Evolutionary conservation across 805 yeast species (phyloP).

Genomic region (Saccharomycopsis fermentans): DNA sequence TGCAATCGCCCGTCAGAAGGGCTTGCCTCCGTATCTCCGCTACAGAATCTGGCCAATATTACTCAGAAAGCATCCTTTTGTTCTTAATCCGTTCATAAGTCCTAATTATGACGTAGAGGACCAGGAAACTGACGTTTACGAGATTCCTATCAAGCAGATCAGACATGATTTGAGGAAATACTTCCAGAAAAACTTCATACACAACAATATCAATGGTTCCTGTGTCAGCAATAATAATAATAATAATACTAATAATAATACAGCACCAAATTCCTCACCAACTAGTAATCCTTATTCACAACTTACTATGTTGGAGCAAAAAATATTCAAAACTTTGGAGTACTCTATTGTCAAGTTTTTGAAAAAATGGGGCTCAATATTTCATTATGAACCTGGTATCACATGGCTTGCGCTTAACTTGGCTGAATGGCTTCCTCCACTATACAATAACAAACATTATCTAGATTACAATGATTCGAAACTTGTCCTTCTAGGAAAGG

Average conservation of each 20-base stretch:
- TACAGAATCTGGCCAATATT: slow-evolving; percentile 78
- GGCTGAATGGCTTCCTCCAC: slow-evolving; percentile 81
- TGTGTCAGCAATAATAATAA: slow-evolving; percentile 7
- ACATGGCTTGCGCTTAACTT: slow-evolving; percentile 83
- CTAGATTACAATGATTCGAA: slow-evolving; percentile 21
- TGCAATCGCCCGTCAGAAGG: slow-evolving; percentile 67
- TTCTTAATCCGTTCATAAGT: slow-evolving; percentile 59
- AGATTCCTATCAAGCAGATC: slow-evolving; percentile 26
- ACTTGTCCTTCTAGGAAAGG: slow-evolving; percentile 48
- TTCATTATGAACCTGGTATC: slow-evolving; percentile 72
- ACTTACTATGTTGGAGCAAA: slow-evolving; percentile 33
- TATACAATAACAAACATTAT: slow-evolving; percentile 31
- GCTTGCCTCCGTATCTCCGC: slow-evolving; percentile 76
- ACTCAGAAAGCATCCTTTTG: slow-evolving; percentile 77
- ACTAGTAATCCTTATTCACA: slow-evolving; percentile 12
- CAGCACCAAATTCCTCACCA: neutral
- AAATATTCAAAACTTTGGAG: slow-evolving; percentile 47
- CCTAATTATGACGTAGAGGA: slow-evolving; percentile 33
- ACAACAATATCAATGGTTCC: slow-evolving; percentile 1
- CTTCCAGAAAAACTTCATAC: slow-evolving; percentile 32
- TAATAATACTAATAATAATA: too few species aligned
- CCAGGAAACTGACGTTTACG: slow-evolving; percentile 12
- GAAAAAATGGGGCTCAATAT: slow-evolving; percentile 66
- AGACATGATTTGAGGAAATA: slow-evolving; percentile 52
- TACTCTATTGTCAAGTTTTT: slow-evolving; percentile 54